phyloP scores from a whole-genome alignment of 2,329 filamentous ascomycete genomes.

The Colletotrichum tofieldiae region DNA sequence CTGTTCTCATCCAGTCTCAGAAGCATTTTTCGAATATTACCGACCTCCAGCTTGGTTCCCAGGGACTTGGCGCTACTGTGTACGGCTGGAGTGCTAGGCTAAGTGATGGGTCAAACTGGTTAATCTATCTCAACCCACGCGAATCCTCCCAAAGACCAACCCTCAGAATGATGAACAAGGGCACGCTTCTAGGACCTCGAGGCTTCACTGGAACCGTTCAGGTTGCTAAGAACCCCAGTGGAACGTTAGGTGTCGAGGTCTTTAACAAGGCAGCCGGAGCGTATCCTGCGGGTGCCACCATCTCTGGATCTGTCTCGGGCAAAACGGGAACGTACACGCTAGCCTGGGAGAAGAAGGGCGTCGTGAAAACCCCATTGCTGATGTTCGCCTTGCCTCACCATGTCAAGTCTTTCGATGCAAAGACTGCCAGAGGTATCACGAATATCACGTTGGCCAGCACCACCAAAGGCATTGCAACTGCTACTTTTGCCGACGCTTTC shows the following conservation, averaged over 20 bases:
- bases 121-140: slow-evolving; percentile 61
- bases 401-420: slow-evolving; percentile 74
- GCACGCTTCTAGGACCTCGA: slow-evolving; percentile 2
- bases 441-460: slow-evolving; percentile 78
- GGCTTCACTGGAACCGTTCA: slow-evolving; percentile 82
- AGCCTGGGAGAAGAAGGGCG: slow-evolving; percentile 76
- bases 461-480: slow-evolving; percentile 83
- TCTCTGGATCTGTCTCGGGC: slow-evolving; percentile 72
- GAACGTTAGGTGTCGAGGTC: slow-evolving; percentile 66
- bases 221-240: slow-evolving; percentile 78
- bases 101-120: slow-evolving; percentile 22
- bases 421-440: slow-evolving; percentile 61
- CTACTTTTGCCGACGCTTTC: slow-evolving; percentile 77
- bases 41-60: slow-evolving; percentile 46
- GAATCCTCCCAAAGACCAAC: slow-evolving; percentile 66
- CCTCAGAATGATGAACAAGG: background rate
- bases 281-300: slow-evolving; percentile 72
- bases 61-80: slow-evolving; percentile 58
- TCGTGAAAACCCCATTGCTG: slow-evolving; percentile 67
- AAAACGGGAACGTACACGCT: slow-evolving; percentile 77
- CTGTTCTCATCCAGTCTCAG: slow-evolving; percentile 77
- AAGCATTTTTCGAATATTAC: slow-evolving; percentile 77
- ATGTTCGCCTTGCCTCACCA: slow-evolving; percentile 90
- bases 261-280: slow-evolving; percentile 80
- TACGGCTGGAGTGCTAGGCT: slow-evolving; percentile 65